Evolutionary conservation across 176 grass and related monocot species (phyloP), one percentile per base, ranked within the genome.

Genomic region (Cenchrus purpureus): DNA sequence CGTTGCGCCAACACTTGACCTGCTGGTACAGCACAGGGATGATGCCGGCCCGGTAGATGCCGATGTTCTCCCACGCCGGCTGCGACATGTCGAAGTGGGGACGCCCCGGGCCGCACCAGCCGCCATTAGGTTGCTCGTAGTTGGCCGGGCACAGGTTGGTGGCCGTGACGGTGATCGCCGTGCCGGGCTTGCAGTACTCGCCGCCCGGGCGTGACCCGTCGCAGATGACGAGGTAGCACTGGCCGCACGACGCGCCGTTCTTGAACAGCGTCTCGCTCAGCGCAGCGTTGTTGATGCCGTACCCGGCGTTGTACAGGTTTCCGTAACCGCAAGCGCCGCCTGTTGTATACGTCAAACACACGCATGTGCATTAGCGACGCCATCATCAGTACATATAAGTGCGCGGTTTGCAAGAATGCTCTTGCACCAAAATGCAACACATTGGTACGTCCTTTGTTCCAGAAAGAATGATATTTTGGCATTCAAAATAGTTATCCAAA

Each of bases 21-120:
- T 73, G 78, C 83, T 73, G 92, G 84, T 85, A 94, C 2, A 72
- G 65, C 9, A 94, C 87, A 0, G 89, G 92, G 64, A 94, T 49
- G 71, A 94, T 76, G 9, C 92, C 92, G 12, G 71, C 91, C 7
- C 5, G 43, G 79, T 68, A 85, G 40, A 75, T 0, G 34, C 65
- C 89, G 82, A 92, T 92, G 31, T 46, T 13, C 80, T 85, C 74
- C 90, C 85, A 94, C 15, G 92, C 72, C 20, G 92, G 89, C 80
- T 94, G 87, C 19, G 92, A 85, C 92, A 94, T 94, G 87, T 94
- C 92, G n/a, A 94, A 94, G 81, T 94, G 92, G 0, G 60, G 17
- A 0, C 81, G 92, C 0, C 87, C 87, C 1, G 81, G 60, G 71
- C 89, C 89, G 87, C 92, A 94, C 92, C 92, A 94, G 34, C 92